Evolutionary conservation across 139 green algal genomes (phyloP).

Genomic region (Tetratostichococcus sp.): DNA sequence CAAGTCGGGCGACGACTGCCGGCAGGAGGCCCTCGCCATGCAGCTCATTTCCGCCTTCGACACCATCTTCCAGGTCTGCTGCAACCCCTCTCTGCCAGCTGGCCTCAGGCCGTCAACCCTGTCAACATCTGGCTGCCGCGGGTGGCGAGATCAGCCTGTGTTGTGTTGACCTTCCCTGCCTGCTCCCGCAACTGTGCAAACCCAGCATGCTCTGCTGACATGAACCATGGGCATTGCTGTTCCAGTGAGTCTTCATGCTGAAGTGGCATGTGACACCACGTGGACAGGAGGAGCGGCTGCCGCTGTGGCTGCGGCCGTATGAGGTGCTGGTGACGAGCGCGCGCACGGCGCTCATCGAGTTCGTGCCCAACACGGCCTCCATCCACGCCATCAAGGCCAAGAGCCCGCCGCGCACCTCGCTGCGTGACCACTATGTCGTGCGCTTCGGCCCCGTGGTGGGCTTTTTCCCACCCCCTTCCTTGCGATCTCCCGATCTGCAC

Average conservation of each 20-base stretch:
- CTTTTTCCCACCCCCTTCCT: background rate
- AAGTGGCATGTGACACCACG: too few species aligned
- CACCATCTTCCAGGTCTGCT: conserved; percentile 67
- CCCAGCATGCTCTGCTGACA: too few species aligned
- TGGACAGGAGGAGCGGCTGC: conserved; percentile 77
- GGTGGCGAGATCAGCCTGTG: too few species aligned
- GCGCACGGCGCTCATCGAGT: conserved; percentile 93
- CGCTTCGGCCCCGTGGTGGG: conserved; percentile 39
- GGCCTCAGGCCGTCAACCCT: too few species aligned
- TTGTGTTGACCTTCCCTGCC: too few species aligned
- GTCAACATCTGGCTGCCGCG: too few species aligned
- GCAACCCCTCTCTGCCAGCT: background rate
- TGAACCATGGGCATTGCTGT: too few species aligned
- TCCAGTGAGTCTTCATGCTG: too few species aligned
- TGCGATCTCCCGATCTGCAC: too few species aligned
- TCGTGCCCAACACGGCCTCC: conserved; percentile 87
- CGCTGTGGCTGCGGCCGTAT: conserved; percentile 84
- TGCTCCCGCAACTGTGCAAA: too few species aligned
- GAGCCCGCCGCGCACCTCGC: conserved; percentile 32
- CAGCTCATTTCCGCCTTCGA: conserved; percentile 86
- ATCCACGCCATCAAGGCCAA: conserved; percentile 89
- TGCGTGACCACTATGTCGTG: conserved; percentile 81
- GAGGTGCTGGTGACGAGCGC: conserved; percentile 90
- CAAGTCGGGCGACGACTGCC: conserved; percentile 96
- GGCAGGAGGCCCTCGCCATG: conserved; percentile 95